These are phyloP conservation scores for Schwanniomyces etchellsii DNA, from an alignment of 1,139 yeast species.

Conservation along the genomic window DNA sequence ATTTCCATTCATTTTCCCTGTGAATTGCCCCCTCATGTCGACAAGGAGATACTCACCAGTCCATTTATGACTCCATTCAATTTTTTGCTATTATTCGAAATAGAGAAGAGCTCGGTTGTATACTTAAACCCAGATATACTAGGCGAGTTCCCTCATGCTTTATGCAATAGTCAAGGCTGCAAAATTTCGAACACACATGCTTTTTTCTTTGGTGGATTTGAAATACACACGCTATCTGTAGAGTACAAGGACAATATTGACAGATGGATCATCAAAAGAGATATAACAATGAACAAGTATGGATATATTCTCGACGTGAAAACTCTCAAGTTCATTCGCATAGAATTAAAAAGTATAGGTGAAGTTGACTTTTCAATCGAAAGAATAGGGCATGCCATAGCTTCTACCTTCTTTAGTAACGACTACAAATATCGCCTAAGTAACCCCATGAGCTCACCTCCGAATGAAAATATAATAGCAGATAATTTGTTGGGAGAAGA, in stretches of 20 bases:
- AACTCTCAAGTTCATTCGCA: constrained; percentile 26
- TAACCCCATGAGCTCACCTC: constrained; percentile 2
- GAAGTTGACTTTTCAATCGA: constrained; percentile 12
- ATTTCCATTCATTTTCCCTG: constrained; percentile 36
- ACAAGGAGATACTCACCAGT: constrained; percentile 26
- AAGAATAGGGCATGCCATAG: constrained; percentile 20
- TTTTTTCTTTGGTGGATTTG: constrained; percentile 41
- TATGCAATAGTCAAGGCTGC: constrained; percentile 24
- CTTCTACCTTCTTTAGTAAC: constrained; percentile 14
- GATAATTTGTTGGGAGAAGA: background rate
- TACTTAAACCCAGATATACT: constrained; percentile 20
- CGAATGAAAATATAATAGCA: background rate
- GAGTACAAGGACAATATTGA: constrained; percentile 18
- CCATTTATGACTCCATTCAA: constrained; percentile 30
- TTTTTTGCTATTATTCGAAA: constrained; percentile 24
- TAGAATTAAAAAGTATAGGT: constrained; percentile 17
- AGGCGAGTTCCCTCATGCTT: constrained; percentile 22
- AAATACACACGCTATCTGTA: constrained; percentile 19
- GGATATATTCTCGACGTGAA: constrained; percentile 33
- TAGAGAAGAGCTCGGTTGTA: constrained; percentile 29
- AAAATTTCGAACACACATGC: constrained; percentile 30
- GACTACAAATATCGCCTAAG: constrained; percentile 2
- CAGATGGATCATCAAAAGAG: constrained; percentile 34
- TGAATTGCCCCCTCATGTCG: constrained; percentile 37
- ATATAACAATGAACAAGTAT: constrained; percentile 26